These are phyloP conservation scores for Hypoxylon sp. DNA, from an alignment of 2,329 filamentous ascomycete genomes.

Conservation along the genomic window DNA sequence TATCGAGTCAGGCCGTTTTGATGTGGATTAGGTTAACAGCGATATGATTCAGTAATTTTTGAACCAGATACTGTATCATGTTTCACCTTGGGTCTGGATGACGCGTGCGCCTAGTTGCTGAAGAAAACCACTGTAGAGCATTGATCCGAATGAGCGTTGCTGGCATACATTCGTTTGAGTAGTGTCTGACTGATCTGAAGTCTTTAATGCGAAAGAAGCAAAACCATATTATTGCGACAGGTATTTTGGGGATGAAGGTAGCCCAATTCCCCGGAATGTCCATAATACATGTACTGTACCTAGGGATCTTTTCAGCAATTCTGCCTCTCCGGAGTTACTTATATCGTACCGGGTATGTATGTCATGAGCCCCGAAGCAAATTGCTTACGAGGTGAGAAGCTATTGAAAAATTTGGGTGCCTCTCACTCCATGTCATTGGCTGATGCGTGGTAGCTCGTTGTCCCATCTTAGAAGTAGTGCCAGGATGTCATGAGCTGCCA, in stretches of 20 bases:
- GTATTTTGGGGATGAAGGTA: background rate
- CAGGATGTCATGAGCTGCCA: slow-evolving; percentile 31
- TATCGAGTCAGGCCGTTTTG: slow-evolving; percentile 10
- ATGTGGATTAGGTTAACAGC: slow-evolving; percentile 4
- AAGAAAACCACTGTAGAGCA: slow-evolving; percentile 15
- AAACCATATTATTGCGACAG: slow-evolving; percentile 1
- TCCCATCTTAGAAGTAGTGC: slow-evolving; percentile 32
- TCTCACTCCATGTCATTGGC: slow-evolving; percentile 32
- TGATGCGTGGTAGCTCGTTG: slow-evolving; percentile 14
- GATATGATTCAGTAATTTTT: slow-evolving; percentile 9
- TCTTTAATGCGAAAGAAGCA: slow-evolving; percentile 14
- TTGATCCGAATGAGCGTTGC: slow-evolving; percentile 3
- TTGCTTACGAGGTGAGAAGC: slow-evolving; percentile 26
- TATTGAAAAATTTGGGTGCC: slow-evolving; percentile 18
- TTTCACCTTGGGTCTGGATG: slow-evolving; percentile 30
- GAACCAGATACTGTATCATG: slow-evolving; percentile 19
- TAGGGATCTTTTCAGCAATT: background rate
- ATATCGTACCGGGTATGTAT: background rate
- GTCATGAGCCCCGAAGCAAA: slow-evolving; percentile 7
- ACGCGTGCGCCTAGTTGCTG: slow-evolving; percentile 23
- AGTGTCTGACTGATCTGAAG: background rate
- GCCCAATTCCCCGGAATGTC: slow-evolving; percentile 2
- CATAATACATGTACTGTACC: slow-evolving; percentile 5
- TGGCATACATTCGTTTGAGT: slow-evolving; percentile 21
- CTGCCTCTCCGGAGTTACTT: slow-evolving; percentile 2